Evolutionary conservation across 2,329 filamentous ascomycete genomes (phyloP).

Genomic region (Paecilomyces sp.): DNA sequence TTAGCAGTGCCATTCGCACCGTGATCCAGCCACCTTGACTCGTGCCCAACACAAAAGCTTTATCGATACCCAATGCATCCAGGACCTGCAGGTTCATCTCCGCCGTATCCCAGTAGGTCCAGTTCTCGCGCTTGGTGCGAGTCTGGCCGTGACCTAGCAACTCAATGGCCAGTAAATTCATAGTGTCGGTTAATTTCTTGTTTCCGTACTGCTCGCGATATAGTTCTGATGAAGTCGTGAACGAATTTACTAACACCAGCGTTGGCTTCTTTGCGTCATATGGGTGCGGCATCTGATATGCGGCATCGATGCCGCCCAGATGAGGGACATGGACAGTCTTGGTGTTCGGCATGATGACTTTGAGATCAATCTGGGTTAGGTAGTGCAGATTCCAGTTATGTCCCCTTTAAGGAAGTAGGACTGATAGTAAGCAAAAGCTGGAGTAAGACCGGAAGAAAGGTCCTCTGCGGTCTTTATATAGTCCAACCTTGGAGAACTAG

Average conservation of each 20-base stretch:
- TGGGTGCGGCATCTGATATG: constrained; percentile 41
- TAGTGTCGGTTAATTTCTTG: constrained; percentile 22
- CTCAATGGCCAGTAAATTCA: constrained; percentile 50
- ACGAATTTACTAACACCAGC: constrained; percentile 45
- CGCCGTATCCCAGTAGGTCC: constrained; percentile 50
- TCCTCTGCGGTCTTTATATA: too few relatives aligned
- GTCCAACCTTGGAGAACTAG: too few relatives aligned
- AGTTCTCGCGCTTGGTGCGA: constrained; percentile 36
- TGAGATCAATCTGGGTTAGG: too few relatives aligned
- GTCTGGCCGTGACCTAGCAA: constrained; percentile 48
- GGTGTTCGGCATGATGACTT: constrained; percentile 13
- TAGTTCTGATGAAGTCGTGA: constrained; percentile 43
- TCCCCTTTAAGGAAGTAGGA: too few relatives aligned
- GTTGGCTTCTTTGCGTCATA: constrained; percentile 47
- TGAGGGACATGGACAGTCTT: constrained; percentile 40
- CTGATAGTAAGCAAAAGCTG: too few relatives aligned
- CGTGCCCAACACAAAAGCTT: constrained; percentile 44
- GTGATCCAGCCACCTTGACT: constrained; percentile 50
- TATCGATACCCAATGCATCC: constrained; percentile 39
- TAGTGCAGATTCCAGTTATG: too few relatives aligned
- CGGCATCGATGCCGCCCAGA: constrained; percentile 43
- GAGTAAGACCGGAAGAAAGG: too few relatives aligned
- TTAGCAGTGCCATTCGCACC: constrained; percentile 46
- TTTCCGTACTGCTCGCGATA: constrained; percentile 36
- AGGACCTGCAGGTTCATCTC: constrained; percentile 50